Percentiles rank a stretch among this genome's conserved stretches.
phyloP scores from a whole-genome alignment of 2,329 filamentous ascomycete species.

The Colletotrichum neosansevieriae region DNA sequence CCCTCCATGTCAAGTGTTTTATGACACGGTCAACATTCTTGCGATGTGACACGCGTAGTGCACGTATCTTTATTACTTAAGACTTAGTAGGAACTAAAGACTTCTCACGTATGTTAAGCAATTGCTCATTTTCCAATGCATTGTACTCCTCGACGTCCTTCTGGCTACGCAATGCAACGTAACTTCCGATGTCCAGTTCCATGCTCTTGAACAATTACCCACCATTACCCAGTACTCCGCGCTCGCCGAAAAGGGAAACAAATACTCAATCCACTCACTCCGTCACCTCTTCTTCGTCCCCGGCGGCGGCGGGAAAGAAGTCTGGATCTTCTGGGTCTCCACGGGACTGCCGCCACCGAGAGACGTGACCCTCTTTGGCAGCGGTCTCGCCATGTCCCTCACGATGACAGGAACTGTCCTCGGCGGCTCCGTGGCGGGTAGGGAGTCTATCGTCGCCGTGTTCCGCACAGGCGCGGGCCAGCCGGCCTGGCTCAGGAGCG shows the following conservation, averaged over 20 bases:
- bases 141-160: too few relatives aligned
- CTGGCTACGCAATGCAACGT: too few relatives aligned
- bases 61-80: too few relatives aligned
- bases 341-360: slow-evolving; percentile 48
- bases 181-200: too few relatives aligned
- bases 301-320: slow-evolving; percentile 55
- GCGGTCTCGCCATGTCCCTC: slow-evolving; percentile 18
- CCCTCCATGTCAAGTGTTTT: neutral
- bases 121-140: neutral
- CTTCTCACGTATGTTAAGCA: neutral
- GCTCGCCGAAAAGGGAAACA: neutral
- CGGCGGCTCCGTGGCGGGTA: slow-evolving; percentile 5
- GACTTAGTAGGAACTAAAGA: too few relatives aligned
- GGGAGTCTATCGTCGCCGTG: slow-evolving; percentile 1
- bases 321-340: slow-evolving; percentile 52
- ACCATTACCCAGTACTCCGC: neutral
- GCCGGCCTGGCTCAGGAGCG: slow-evolving; percentile 39
- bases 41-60: too few relatives aligned
- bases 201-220: too few relatives aligned
- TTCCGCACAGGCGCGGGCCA: slow-evolving; percentile 31
- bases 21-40: too few relatives aligned
- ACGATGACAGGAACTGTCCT: slow-evolving; percentile 14
- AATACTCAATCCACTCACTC: too few relatives aligned
- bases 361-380: slow-evolving; percentile 35
- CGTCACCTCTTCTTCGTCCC: slow-evolving; percentile 41